These are phyloP conservation scores for Ogataea nitratoaversa DNA, from an alignment of 805 yeast species.

Conservation along the genomic window DNA sequence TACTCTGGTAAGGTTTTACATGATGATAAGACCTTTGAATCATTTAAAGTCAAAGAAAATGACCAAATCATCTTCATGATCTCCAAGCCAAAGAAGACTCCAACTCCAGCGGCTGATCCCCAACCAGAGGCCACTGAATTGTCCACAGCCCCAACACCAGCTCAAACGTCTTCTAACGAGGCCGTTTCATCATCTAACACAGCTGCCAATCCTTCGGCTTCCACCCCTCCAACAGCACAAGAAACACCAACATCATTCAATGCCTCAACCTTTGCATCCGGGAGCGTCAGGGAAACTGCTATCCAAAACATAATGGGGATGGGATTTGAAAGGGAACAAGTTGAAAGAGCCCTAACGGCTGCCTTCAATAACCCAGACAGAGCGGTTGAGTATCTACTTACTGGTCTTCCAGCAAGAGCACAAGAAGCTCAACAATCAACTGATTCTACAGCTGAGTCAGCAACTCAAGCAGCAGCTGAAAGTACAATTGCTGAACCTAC, in stretches of 20 bases:
- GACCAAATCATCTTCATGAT: constrained; percentile 94
- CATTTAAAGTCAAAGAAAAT: constrained; percentile 72
- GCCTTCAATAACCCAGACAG: constrained; percentile 97
- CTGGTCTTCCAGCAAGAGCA: constrained; percentile 73
- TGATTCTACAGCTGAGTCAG: too few species aligned
- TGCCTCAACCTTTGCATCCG: constrained; percentile 67
- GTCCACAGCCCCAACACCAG: constrained; percentile 21
- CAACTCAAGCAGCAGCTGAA: too few species aligned
- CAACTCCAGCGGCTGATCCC: constrained; percentile 21
- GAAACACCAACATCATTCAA: constrained; percentile 22
- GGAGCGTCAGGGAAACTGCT: constrained; percentile 73
- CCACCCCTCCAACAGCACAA: constrained; percentile 5
- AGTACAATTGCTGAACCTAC: constrained; percentile 21
- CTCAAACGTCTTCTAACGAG: constrained; percentile 22
- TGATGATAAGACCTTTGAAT: constrained; percentile 71
- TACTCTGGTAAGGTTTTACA: constrained; percentile 86
- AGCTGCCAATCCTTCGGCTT: constrained; percentile 7
- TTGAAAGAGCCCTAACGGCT: constrained; percentile 85
- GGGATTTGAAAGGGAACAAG: constrained; percentile 90
- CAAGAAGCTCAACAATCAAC: constrained; percentile 13
- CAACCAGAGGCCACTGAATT: constrained; percentile 25
- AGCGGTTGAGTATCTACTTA: constrained; percentile 90
- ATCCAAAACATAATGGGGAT: constrained; percentile 84
- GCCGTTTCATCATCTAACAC: constrained; percentile 19
- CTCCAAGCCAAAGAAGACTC: constrained; percentile 45